Evolutionary conservation across 2,329 filamentous ascomycete genomes (phyloP).

Genomic region (Calonectria montana): DNA sequence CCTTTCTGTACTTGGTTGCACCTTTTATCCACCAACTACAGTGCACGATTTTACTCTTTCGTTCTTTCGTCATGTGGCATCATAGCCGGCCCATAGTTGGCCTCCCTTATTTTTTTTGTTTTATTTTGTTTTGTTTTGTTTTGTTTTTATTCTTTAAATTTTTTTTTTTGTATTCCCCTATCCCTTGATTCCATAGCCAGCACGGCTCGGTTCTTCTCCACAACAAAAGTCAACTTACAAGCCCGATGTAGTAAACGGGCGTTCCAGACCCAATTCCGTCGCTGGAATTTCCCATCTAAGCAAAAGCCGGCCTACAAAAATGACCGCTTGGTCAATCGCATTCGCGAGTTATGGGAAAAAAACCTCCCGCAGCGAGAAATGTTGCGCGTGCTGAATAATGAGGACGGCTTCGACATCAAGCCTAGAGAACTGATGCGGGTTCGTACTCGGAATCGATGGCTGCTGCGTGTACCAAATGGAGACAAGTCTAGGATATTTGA

Average conservation of each 20-base stretch:
- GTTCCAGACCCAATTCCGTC: slow-evolving; percentile 80
- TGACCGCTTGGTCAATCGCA: slow-evolving; percentile 71
- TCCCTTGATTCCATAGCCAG: neutral
- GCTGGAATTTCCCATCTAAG: slow-evolving; percentile 83
- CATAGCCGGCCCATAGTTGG: neutral
- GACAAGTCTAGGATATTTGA: slow-evolving; percentile 56
- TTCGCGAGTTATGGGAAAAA: slow-evolving; percentile 82
- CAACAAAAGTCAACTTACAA: slow-evolving; percentile 28
- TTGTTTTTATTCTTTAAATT: no score
- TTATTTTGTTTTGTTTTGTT: no score
- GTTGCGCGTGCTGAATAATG: slow-evolving; percentile 74
- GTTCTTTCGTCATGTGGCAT: neutral
- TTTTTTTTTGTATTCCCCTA: neutral
- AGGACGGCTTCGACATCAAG: slow-evolving; percentile 78
- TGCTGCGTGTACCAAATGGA: slow-evolving; percentile 71
- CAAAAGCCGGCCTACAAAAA: slow-evolving; percentile 80
- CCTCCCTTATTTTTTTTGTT: neutral
- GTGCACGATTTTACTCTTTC: neutral
- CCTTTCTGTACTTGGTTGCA: neutral
- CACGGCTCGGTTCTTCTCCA: neutral
- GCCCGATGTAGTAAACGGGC: slow-evolving; percentile 72
- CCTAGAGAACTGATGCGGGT: slow-evolving; percentile 77
- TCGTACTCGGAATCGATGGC: slow-evolving; percentile 75
- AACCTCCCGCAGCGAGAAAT: slow-evolving; percentile 81
- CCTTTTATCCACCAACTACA: neutral